phyloP scores from a whole-genome alignment of 2,329 filamentous ascomycete species.

The Arthrobotrys entomopaga region DNA sequence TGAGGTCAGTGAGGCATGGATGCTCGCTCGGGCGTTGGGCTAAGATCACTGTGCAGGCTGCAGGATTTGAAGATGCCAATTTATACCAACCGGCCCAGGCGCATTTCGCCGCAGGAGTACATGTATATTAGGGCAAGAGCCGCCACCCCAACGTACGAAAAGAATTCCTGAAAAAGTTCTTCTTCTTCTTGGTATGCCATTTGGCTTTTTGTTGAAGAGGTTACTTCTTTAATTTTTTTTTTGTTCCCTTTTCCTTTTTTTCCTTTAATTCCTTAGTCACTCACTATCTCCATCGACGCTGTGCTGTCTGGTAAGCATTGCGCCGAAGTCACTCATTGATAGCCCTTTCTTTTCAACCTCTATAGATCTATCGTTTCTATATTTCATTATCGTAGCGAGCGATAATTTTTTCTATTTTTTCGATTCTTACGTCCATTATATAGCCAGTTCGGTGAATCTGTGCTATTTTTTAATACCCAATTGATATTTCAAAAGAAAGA shows the following conservation, averaged over 20 bases:
- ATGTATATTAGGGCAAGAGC: conserved; percentile 51
- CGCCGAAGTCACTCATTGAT: conserved; percentile 51
- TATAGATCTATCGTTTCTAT: conserved; percentile 5
- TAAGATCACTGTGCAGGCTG: conserved; percentile 36
- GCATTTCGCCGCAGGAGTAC: neutral
- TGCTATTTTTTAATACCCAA: conserved; percentile 12
- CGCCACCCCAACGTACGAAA: conserved; percentile 27
- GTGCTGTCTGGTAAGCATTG: conserved; percentile 41
- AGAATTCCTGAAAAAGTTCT: conserved; percentile 23
- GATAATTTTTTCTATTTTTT: conserved; percentile 31
- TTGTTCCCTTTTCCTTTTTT: conserved; percentile 11
- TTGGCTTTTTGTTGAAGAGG: conserved; percentile 34
- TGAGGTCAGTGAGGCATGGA: conserved; percentile 52
- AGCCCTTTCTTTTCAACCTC: neutral
- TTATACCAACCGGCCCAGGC: neutral
- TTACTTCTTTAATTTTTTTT: conserved; percentile 24
- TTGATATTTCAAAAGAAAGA: neutral
- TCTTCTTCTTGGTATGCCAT: conserved; percentile 45
- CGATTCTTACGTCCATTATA: conserved; percentile 34
- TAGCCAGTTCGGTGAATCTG: conserved; percentile 52
- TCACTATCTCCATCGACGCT: conserved; percentile 51
- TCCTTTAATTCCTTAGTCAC: conserved; percentile 16
- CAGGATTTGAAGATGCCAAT: conserved; percentile 25
- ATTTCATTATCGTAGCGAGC: conserved; percentile 15
- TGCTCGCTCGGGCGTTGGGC: conserved; percentile 32